A percentile compares a stretch with the other conserved stretches of the same genome.
These are phyloP conservation scores for Mycena olivaceomarginata DNA, from an alignment of 768 basidiomycete species.

Conservation along the genomic window DNA sequence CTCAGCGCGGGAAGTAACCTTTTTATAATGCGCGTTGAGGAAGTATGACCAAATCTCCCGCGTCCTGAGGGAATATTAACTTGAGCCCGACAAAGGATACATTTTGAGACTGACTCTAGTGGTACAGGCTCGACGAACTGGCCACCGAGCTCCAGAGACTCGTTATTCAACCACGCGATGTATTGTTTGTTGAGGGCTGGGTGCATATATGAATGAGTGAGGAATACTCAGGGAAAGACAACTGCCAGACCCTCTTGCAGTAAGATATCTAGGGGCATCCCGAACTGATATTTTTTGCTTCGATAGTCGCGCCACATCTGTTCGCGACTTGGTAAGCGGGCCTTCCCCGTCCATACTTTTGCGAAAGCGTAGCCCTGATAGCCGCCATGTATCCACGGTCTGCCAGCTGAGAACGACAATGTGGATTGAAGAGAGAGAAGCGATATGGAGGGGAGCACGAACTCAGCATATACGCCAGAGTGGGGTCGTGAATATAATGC, in stretches of 20 bases:
- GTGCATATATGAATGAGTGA: not conserved
- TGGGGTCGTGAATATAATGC: constrained; percentile 58
- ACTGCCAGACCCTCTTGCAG: constrained; percentile 40
- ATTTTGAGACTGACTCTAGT: constrained; percentile 37
- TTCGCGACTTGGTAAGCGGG: constrained; percentile 43
- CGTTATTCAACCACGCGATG: constrained; percentile 49
- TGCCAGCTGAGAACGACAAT: not conserved
- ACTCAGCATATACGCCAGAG: constrained; percentile 50
- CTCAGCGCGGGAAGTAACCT: no score
- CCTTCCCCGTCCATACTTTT: constrained; percentile 48
- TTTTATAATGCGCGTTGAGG: no score
- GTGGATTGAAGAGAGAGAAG: no score
- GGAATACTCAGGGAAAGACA: no score
- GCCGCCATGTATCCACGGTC: constrained; percentile 40
- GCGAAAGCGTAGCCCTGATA: constrained; percentile 44
- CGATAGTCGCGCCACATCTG: constrained; percentile 44
- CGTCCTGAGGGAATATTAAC: no score
- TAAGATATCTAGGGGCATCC: constrained; percentile 36
- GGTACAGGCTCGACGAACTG: constrained; percentile 45
- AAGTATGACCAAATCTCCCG: no score
- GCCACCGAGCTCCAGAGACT: constrained; percentile 49
- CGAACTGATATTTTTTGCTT: constrained; percentile 28
- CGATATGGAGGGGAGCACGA: not conserved
- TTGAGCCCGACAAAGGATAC: no score
- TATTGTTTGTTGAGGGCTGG: not conserved